These are phyloP conservation scores for Sordariomycetes sp. DNA, from an alignment of 2,329 filamentous ascomycete species.

Conservation along the genomic window DNA sequence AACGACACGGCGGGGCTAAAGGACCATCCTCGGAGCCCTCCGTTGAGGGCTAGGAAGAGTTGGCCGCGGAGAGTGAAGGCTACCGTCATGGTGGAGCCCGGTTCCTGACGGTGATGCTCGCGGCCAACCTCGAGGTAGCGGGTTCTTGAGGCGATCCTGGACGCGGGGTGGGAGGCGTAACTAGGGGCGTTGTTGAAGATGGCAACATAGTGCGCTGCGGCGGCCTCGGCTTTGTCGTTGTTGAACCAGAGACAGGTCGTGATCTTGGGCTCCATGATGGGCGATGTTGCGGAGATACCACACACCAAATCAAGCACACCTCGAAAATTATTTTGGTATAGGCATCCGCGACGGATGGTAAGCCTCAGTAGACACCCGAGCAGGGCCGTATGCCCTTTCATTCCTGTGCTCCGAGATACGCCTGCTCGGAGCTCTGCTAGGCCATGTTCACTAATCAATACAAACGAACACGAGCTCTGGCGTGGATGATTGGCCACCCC, in stretches of 20 bases:
- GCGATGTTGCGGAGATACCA: not conserved
- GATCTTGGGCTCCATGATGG: conserved; percentile 6
- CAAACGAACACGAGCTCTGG: not conserved
- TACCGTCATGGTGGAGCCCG: conserved; percentile 19
- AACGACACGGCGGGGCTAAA: conserved; percentile 27
- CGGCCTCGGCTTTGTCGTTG: conserved; percentile 21
- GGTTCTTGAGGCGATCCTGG: conserved; percentile 18
- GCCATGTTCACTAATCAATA: not conserved
- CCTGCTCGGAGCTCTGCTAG: not conserved
- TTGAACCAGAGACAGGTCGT: conserved; percentile 27
- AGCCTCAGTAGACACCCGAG: too few relatives aligned
- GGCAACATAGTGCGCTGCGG: conserved; percentile 24
- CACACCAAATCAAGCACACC: too few relatives aligned
- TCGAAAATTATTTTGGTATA: too few relatives aligned
- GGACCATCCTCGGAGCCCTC: conserved; percentile 22
- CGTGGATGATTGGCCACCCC: not conserved
- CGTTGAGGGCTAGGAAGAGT: conserved; percentile 27
- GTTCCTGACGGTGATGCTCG: conserved; percentile 15
- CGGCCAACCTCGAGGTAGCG: conserved; percentile 15
- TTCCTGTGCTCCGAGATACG: not conserved
- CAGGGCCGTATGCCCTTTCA: too few relatives aligned
- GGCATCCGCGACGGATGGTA: too few relatives aligned
- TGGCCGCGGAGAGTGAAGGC: conserved; percentile 24
- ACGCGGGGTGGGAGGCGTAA: conserved; percentile 10
- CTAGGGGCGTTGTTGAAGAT: conserved; percentile 16